phyloP scores from a whole-genome alignment of 768 basidiomycete species.

The Pholiota microspora region DNA sequence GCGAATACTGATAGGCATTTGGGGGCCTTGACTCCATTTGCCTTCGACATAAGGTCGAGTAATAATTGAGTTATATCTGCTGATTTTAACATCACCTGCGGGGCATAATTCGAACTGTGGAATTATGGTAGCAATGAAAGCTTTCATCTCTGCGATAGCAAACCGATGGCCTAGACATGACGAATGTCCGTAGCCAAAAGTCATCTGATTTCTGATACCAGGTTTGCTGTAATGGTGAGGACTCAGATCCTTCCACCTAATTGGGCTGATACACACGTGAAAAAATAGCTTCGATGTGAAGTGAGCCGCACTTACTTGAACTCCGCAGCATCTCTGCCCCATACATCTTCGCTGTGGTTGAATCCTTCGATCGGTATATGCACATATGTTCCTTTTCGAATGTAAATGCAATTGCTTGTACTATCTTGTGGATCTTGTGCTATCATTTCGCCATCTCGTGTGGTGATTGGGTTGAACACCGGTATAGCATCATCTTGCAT shows the following conservation, averaged over 20 bases:
- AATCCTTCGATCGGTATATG: conserved; percentile 59
- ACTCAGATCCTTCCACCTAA: conserved; percentile 47
- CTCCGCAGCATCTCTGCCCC: conserved; percentile 49
- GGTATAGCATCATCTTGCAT: conserved; percentile 53
- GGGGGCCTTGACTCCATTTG: conserved; percentile 36
- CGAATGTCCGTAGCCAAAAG: conserved; percentile 50
- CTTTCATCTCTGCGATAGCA: conserved; percentile 47
- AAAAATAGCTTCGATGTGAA: conserved; percentile 3
- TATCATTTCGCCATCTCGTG: conserved; percentile 37
- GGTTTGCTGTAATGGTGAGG: conserved; percentile 38
- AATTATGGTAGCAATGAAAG: conserved; percentile 44
- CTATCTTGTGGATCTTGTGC: conserved; percentile 21
- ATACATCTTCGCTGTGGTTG: conserved; percentile 49
- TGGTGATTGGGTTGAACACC: conserved; percentile 40
- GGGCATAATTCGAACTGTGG: conserved; percentile 45
- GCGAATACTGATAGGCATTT: conserved; percentile 35
- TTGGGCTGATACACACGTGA: conserved; percentile 36
- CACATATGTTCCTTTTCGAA: conserved; percentile 53
- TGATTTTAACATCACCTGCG: conserved; percentile 36
- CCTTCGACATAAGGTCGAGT: conserved; percentile 47
- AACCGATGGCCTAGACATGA: conserved; percentile 51
- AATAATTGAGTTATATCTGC: conserved; percentile 47
- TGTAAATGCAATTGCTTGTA: conserved; percentile 36
- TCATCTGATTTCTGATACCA: conserved; percentile 49
- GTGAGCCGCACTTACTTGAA: conserved; percentile 45